Conservation (phyloP, 2,329 filamentous ascomycete genomes). For the Trichoderma endophyticum region DNA sequence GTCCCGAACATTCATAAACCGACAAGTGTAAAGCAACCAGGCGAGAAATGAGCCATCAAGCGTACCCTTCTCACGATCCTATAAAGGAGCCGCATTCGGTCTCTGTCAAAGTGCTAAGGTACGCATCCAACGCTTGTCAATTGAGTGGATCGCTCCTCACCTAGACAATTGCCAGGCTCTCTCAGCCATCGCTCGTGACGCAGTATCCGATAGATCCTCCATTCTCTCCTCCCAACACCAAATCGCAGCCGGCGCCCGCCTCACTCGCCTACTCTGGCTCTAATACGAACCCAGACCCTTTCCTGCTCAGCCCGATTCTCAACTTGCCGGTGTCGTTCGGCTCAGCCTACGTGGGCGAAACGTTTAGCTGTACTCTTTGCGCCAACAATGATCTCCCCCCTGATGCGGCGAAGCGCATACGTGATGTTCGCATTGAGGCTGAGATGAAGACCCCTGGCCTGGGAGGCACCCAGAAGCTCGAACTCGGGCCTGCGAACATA, state of each 20-base stretch:
- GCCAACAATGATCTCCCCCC: slow-evolving; percentile 75
- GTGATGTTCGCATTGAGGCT: slow-evolving; percentile 77
- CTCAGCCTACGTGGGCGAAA: slow-evolving; percentile 92
- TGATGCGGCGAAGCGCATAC: slow-evolving; percentile 51
- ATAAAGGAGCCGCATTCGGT: slow-evolving; percentile 75
- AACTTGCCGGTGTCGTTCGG: slow-evolving; percentile 90
- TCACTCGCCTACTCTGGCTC: slow-evolving; percentile 65
- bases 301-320: slow-evolving; percentile 62
- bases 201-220: slow-evolving; percentile 62
- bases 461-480: slow-evolving; percentile 58
- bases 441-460: slow-evolving; percentile 89
- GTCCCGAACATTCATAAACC: not conserved
- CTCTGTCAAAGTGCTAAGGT: slow-evolving; percentile 74
- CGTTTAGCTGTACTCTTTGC: slow-evolving; percentile 89
- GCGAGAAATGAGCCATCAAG: slow-evolving; percentile 54
- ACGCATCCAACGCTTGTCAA: slow-evolving; percentile 23
- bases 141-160: not conserved
- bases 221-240: slow-evolving; percentile 39
- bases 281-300: slow-evolving; percentile 51
- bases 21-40: not conserved
- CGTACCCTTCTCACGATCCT: slow-evolving; percentile 54
- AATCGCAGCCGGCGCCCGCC: slow-evolving; percentile 52
- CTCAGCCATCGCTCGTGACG: slow-evolving; percentile 71
- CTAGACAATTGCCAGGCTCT: slow-evolving; percentile 56
- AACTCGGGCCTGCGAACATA: slow-evolving; percentile 46